These are phyloP conservation scores for Pseudoscleropodium purum DNA, from an alignment of 225 moss, liverwort and hornwort genomes.

Conservation along the genomic window DNA sequence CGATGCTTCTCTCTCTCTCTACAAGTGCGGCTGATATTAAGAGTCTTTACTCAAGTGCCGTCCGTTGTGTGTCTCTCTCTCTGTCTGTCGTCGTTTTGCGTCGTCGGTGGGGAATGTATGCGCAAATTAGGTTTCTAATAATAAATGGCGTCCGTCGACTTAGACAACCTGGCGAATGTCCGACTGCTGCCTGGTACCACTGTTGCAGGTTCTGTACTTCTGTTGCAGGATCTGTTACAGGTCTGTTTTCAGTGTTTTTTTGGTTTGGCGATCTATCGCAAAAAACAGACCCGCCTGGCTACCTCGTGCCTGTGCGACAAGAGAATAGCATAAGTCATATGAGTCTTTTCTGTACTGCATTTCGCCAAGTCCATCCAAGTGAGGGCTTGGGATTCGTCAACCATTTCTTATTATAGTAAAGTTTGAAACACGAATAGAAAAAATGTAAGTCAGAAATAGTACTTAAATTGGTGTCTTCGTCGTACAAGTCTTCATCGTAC, in stretches of 20 bases:
- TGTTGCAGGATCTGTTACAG: not conserved
- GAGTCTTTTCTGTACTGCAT: not conserved
- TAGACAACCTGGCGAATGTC: not conserved
- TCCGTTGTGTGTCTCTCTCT: not conserved
- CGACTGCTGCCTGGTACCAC: not conserved
- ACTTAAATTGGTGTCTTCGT: no score
- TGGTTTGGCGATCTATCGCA: not conserved
- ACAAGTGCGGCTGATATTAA: not conserved
- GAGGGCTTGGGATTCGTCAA: not conserved
- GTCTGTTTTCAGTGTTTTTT: not conserved
- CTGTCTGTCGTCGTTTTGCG: not conserved
- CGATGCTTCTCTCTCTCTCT: not conserved
- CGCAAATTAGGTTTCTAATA: not conserved
- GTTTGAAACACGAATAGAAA: not conserved
- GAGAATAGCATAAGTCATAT: not conserved
- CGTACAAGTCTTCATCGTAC: no score
- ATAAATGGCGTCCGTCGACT: not conserved
- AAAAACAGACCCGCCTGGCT: not conserved
- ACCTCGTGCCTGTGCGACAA: not conserved
- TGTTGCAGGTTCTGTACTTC: not conserved
- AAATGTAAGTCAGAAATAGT: not conserved
- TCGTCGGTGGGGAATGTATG: not conserved
- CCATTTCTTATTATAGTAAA: not conserved
- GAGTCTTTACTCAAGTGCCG: not conserved
- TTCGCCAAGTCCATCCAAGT: not conserved